Percentiles rank a stretch among this genome's conserved stretches.
Conservation (phyloP, 345 rosid genomes). For the Sisymbrium altissimum region DNA sequence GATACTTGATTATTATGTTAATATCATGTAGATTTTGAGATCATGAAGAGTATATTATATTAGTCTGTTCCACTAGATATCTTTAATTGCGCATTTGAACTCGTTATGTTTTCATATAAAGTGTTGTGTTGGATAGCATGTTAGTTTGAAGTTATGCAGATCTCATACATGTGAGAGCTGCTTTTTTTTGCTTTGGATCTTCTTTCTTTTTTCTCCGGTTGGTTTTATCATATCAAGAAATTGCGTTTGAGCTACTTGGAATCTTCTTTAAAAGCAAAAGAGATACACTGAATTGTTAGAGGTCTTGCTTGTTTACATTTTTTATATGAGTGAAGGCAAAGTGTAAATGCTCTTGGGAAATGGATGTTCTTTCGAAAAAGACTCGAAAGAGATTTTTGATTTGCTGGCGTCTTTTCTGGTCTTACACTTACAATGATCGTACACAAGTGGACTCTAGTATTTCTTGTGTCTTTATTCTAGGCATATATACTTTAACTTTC, state of each 20-base stretch:
- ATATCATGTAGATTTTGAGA: neutral
- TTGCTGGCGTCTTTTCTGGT: neutral
- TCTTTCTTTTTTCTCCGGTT: constrained; percentile 2
- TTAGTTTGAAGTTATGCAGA: neutral
- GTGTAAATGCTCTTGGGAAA: constrained; percentile 23
- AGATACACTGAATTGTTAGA: neutral
- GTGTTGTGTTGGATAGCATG: constrained; percentile 6
- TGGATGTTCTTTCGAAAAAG: constrained; percentile 8
- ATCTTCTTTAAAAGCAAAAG: constrained; percentile 23
- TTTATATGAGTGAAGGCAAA: constrained; percentile 12
- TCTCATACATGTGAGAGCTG: constrained; percentile 21
- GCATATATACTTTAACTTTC: neutral
- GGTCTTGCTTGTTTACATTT: constrained; percentile 14
- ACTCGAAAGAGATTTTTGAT: neutral
- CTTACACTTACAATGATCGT: constrained; percentile 5
- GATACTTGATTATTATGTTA: neutral
- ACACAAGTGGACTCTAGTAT: neutral
- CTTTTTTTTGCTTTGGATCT: constrained; percentile 33
- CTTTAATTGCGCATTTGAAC: neutral
- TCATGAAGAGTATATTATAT: constrained; percentile 4
- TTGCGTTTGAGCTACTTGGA: constrained; percentile 21
- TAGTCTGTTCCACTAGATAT: neutral
- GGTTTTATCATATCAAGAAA: neutral
- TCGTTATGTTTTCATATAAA: neutral
- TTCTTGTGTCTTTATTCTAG: neutral